phyloP scores from a whole-genome alignment of 768 basidiomycete genomes.

The Mycena maculata region DNA sequence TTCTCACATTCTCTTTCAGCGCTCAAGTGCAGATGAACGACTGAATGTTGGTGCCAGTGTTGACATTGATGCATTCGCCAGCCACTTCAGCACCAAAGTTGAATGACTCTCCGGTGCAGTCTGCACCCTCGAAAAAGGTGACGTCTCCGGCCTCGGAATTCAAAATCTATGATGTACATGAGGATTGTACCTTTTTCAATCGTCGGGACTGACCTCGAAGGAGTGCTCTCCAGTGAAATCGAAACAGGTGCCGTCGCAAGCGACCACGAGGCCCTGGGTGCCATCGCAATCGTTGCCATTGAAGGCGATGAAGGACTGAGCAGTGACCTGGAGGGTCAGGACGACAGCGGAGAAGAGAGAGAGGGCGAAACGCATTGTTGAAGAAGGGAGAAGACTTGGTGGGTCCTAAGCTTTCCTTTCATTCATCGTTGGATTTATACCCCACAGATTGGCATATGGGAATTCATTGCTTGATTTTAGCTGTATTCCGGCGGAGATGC shows the following conservation, averaged over 20 bases:
- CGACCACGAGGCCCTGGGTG: not conserved
- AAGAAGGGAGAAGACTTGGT: not conserved
- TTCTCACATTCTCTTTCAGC: not conserved
- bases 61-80: too few relatives aligned
- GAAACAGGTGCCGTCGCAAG: constrained; percentile 15
- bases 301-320: not conserved
- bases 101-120: too few relatives aligned
- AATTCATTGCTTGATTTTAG: not conserved
- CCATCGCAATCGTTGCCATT: constrained; percentile 3
- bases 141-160: not conserved
- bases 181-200: not conserved
- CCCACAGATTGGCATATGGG: not conserved
- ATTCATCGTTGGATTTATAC: constrained; percentile 2
- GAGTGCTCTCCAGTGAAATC: constrained; percentile 10
- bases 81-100: too few relatives aligned
- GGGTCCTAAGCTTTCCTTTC: not conserved
- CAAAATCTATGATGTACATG: not conserved
- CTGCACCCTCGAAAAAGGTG: not conserved
- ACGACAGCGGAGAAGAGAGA: constrained; percentile 9
- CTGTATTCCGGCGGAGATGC: not conserved
- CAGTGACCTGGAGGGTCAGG: constrained; percentile 9
- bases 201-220: constrained; percentile 2
- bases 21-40: not conserved
- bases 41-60: not conserved
- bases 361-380: constrained; percentile 10